A percentile compares a stretch with the other conserved stretches of the same genome.
phyloP scores from a whole-genome alignment of 805 yeast genomes.

The Yamadazyma endophytica region DNA sequence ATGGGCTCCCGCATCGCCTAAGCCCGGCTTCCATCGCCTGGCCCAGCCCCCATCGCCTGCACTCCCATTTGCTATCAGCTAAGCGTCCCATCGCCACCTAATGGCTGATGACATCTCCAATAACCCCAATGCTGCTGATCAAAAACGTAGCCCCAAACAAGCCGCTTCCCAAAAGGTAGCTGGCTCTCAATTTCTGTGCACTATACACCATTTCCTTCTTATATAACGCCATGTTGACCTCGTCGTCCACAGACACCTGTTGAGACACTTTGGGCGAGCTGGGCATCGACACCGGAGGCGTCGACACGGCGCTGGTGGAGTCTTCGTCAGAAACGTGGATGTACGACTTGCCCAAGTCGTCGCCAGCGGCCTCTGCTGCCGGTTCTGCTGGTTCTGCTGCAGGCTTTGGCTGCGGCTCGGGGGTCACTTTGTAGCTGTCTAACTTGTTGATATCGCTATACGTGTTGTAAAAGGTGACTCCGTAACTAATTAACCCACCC shows the following conservation, averaged over 20 bases:
- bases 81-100: neutral
- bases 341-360: constrained; percentile 35
- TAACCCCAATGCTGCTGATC: constrained; percentile 50
- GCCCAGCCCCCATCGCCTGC: too few species aligned
- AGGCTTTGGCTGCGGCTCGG: constrained; percentile 1
- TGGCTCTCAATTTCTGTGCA: constrained; percentile 25
- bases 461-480: constrained; percentile 14
- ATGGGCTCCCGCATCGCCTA: too few species aligned
- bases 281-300: constrained; percentile 12
- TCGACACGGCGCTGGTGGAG: constrained; percentile 18
- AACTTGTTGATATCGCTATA: constrained; percentile 15
- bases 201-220: constrained; percentile 28
- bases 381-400: neutral
- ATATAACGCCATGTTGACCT: constrained; percentile 18
- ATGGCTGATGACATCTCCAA: constrained; percentile 45
- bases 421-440: constrained; percentile 2
- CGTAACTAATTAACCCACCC: constrained; percentile 45
- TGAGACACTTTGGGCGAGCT: constrained; percentile 6
- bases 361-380: constrained; percentile 1
- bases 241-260: constrained; percentile 19
- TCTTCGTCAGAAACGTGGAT: constrained; percentile 41
- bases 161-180: constrained; percentile 37
- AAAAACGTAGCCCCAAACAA: constrained; percentile 44
- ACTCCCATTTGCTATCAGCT: neutral
- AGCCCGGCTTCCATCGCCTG: too few species aligned